Conservation (phyloP, 345 rosid genomes). For the Ceriops zippeliana region DNA sequence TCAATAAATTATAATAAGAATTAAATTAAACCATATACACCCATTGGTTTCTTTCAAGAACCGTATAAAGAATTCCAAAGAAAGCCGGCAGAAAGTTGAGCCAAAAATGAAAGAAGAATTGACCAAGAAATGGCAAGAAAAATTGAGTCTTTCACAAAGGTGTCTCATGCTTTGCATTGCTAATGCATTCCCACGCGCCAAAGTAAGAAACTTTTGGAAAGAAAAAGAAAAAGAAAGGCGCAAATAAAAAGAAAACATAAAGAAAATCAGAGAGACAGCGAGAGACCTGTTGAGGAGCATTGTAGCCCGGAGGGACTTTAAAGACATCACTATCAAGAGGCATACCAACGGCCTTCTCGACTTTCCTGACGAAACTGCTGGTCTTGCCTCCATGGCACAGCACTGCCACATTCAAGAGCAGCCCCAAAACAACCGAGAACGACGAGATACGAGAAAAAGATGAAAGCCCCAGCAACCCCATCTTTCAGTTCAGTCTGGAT, state of each 20-base stretch:
- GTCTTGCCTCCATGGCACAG: conserved; percentile 68
- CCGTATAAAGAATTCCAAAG: not conserved
- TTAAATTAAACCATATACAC: not conserved
- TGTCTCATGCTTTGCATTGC: too few relatives aligned
- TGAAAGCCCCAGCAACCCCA: conserved; percentile 24
- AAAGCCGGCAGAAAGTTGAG: not conserved
- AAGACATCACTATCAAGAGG: conserved; percentile 77
- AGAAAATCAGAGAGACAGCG: not conserved
- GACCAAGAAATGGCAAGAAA: not conserved
- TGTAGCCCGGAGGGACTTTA: conserved; percentile 57
- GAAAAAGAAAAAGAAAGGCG: not conserved
- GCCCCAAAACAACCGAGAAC: conserved; percentile 28
- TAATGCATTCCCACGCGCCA: too few relatives aligned
- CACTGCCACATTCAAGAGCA: conserved; percentile 37
- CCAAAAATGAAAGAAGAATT: not conserved
- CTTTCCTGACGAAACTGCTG: conserved; percentile 51
- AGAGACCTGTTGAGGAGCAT: conserved; percentile 88
- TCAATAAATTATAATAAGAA: conserved; percentile 10
- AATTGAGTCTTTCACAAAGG: not conserved
- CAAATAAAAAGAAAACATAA: not conserved
- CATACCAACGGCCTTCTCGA: conserved; percentile 56
- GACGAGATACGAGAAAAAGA: conserved; percentile 10
- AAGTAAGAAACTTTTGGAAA: not conserved
- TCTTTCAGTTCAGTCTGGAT: not conserved
- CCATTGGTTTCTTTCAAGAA: not conserved